Conservation (phyloP, 768 basidiomycete species). For the Paxillus rubicundulus region DNA sequence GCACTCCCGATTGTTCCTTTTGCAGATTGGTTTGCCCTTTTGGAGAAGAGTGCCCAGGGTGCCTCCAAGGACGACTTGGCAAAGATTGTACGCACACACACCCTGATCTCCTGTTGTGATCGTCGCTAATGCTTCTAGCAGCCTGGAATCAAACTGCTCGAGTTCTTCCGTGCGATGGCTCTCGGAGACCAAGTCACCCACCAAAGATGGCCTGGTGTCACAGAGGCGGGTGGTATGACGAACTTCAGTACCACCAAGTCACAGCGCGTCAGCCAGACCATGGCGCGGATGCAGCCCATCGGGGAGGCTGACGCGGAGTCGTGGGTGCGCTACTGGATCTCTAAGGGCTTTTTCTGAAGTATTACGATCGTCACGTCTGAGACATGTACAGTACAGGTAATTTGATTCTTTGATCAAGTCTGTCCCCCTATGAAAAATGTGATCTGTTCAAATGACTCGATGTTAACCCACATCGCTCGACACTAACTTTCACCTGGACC, state of each 20-base stretch:
- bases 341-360: conserved; percentile 17
- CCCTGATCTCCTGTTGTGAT: no score
- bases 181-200: conserved; percentile 14
- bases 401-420: no score
- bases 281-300: conserved; percentile 26
- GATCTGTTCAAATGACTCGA: no score
- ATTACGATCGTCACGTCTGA: background rate
- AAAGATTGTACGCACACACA: conserved; percentile 29
- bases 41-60: conserved; percentile 21
- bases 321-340: conserved; percentile 27
- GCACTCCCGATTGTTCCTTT: conserved; percentile 35
- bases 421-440: no score
- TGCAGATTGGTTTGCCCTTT: conserved; percentile 32
- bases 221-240: conserved; percentile 21
- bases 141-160: conserved; percentile 34
- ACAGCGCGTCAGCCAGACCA: conserved; percentile 15
- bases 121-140: background rate
- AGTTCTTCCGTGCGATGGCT: conserved; percentile 30
- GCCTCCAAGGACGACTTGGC: conserved; percentile 27
- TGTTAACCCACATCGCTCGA: no score
- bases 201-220: background rate
- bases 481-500: no score
- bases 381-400: background rate
- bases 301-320: conserved; percentile 21
- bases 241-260: conserved; percentile 18